Conservation (phyloP, 495 filamentous ascomycete species). For the Hyaloscypha hepaticicola region DNA sequence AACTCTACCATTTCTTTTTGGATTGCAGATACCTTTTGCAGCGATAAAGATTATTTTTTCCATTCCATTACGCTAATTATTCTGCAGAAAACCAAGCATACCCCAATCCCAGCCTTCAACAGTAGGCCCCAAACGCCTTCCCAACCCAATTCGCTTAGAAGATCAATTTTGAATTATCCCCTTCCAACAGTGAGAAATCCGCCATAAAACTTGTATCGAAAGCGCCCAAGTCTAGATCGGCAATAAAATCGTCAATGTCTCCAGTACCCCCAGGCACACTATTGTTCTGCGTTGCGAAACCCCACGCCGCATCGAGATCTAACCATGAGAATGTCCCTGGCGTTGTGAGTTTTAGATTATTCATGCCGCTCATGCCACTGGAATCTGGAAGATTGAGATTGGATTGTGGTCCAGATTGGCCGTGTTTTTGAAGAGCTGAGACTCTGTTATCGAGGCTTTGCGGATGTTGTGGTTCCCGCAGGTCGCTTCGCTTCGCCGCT, state of each 20-base stretch:
- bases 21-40: too few relatives aligned
- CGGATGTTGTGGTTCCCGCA: not conserved
- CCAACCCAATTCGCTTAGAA: conserved; percentile 21
- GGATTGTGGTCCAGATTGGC: not conserved
- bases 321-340: conserved; percentile 29
- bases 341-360: not conserved
- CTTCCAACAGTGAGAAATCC: conserved; percentile 29
- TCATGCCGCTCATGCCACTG: not conserved
- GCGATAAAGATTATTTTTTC: too few relatives aligned
- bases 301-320: conserved; percentile 31
- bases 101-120: too few relatives aligned
- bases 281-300: conserved; percentile 32
- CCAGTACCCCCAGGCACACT: conserved; percentile 18
- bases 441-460: not conserved
- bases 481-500: conserved; percentile 13
- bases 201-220: conserved; percentile 27
- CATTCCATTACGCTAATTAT: too few relatives aligned
- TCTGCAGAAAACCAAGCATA: too few relatives aligned
- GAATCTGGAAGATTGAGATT: not conserved
- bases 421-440: not conserved
- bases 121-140: too few relatives aligned
- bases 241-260: conserved; percentile 18
- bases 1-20: too few relatives aligned
- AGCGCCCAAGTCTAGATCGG: conserved; percentile 23
- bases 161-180: conserved; percentile 31